These are phyloP conservation scores for Aspergillus sp. DNA, from an alignment of 2,329 filamentous ascomycete species.

Conservation along the genomic window DNA sequence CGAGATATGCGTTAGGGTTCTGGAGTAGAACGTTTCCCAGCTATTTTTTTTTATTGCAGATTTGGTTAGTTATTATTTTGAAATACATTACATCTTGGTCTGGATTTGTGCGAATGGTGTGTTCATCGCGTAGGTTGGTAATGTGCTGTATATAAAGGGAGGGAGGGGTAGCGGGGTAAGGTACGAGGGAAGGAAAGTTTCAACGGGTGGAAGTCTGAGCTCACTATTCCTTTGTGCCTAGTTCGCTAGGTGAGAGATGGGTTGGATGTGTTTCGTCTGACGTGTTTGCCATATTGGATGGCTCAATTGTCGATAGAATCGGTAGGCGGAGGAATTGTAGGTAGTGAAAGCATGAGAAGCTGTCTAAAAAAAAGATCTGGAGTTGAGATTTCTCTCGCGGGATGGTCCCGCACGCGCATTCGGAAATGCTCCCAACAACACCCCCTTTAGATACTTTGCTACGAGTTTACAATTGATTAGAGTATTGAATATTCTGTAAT, in stretches of 20 bases:
- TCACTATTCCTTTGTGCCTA: conserved; percentile 91
- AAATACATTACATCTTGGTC: conserved; percentile 1
- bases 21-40: conserved; percentile 60
- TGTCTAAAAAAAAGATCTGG: conserved; percentile 7
- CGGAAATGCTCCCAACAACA: background rate
- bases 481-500: background rate
- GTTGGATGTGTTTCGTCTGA: conserved; percentile 48
- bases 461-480: background rate
- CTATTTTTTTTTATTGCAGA: conserved; percentile 44
- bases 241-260: conserved; percentile 72
- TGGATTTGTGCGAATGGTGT: no score
- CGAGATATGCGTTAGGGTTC: conserved; percentile 42
- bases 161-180: conserved; percentile 6
- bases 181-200: background rate
- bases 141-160: background rate
- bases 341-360: background rate
- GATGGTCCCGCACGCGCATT: conserved; percentile 3
- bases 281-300: conserved; percentile 15
- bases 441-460: background rate
- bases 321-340: background rate
- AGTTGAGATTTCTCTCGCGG: background rate
- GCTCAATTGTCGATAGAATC: background rate
- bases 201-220: conserved; percentile 32
- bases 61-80: background rate
- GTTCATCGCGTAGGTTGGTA: background rate